phyloP scores from a whole-genome alignment of 352 stramenopile genomes.

The Globisporangium yorkense region DNA sequence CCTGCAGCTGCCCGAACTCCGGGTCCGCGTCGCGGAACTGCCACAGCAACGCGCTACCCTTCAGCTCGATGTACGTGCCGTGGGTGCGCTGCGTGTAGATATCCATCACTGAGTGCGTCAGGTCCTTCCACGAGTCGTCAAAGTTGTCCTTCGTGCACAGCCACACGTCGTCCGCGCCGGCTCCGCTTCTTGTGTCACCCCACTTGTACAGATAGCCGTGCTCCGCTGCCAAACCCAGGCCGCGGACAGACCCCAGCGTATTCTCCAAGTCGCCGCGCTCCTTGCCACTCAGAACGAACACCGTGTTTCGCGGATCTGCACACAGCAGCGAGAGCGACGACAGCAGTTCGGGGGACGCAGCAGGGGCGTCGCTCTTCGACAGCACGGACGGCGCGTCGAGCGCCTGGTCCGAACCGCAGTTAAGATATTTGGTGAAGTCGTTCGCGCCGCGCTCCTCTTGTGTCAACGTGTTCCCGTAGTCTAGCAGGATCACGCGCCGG shows the following conservation, averaged over 20 bases:
- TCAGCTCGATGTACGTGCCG: conserved; percentile 99
- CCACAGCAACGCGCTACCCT: conserved; percentile 98
- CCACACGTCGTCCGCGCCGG: conserved; percentile 55
- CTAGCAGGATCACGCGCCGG: conserved; percentile 94
- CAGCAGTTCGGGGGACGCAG: conserved; percentile 75
- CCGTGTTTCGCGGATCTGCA: conserved; percentile 94
- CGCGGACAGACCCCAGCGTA: conserved; percentile 90
- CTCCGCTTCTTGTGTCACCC: conserved; percentile 39
- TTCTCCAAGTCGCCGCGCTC: conserved; percentile 93
- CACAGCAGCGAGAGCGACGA: conserved; percentile 90
- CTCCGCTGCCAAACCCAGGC: conserved; percentile 95
- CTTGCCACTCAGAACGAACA: conserved; percentile 98
- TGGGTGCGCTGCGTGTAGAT: conserved; percentile 98
- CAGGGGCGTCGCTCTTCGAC: conserved; percentile 27
- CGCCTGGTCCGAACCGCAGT: conserved; percentile 24
- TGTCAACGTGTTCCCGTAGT: conserved; percentile 98
- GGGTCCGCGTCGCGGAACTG: conserved; percentile 98
- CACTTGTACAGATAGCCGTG: conserved; percentile 99
- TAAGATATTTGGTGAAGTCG: conserved; percentile 85
- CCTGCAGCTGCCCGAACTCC: conserved; percentile 98
- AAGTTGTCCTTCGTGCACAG: conserved; percentile 88
- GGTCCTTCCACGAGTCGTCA: conserved; percentile 96
- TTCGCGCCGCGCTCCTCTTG: conserved; percentile 76
- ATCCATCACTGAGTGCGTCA: conserved; percentile 97
- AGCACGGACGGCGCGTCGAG: conserved; percentile 27